Evolutionary conservation across 176 grass and related monocot genomes (phyloP), one percentile per base, ranked within the genome.

Genomic region (Lolium rigidum): DNA sequence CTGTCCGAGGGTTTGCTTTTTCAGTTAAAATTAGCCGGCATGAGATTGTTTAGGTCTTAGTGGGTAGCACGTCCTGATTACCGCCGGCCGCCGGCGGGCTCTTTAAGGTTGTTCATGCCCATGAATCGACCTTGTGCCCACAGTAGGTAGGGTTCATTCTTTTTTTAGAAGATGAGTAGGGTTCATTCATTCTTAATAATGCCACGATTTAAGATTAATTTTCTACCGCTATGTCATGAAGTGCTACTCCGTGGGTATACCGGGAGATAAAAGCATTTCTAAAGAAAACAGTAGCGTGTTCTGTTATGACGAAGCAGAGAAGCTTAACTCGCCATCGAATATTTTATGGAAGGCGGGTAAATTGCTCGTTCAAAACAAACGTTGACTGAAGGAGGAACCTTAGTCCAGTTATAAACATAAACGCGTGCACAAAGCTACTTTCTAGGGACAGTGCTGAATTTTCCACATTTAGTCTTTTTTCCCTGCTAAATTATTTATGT

Each of bases 391-490:
- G 4, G 15, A 6, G 64, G 50, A n/a, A 54, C 21, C 7, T 79
- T 65, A 79, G 48, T 35, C 12, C 9, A 57, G 55, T 25, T 73
- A 64, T 82, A 78, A 35, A 13, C 62, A 35, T 6, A 47, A 82
- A 65, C 16, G n/a, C 41, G 47, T 49, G 72, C 11, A 14, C 15
- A 15, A 6, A 41, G 39, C 38, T 90, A 55, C 37, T 83, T 37
- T 49, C 7, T 21, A 39, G 77, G 12, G 58, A 3, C 20, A 28
- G 13, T 20, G 47, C 18, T 15, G 66, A 39, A 66, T 50, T 83
- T 90, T 80, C 84, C 56, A 59, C 20, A 12, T 25, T 41, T 90
- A 74, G 74, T 83, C 80, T 14, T 75, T 52, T 21, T 69, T 17
- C 31, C 2, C 12, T 87, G 39, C 81, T 70, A 25, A 80, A 76